Evolutionary conservation across 2,329 filamentous ascomycete genomes (phyloP), one percentile per base, ranked within the genome.

Genomic region (Trichoderma lentiforme): DNA sequence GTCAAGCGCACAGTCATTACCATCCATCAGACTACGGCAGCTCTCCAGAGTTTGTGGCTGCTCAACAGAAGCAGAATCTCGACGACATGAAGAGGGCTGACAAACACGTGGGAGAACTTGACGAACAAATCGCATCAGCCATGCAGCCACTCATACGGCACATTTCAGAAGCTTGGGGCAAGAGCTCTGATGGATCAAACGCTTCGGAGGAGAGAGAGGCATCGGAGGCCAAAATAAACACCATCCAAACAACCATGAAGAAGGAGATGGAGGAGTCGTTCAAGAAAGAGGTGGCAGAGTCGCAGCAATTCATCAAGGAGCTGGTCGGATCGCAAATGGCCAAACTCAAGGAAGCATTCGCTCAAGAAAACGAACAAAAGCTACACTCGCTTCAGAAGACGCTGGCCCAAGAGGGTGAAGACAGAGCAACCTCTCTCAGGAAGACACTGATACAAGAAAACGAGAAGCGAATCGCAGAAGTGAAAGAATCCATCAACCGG

Each of bases 11-110:
- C 3, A 74, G 71, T 15, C 62, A 61, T 4, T 63, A 73, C 1
- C 74, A 63, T 70, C 73, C 73, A 36, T 14, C 69, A 12, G 79
- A 80, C 34, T 78, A 76, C 26, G 26, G 70, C 8, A 76, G 75
- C 8, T 71, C 75, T 11, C 47, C 69, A 7, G 73, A 77, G 0
- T 32, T 78, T 6, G 63, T 77, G 21, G 70, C 65, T 7, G 56
- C 62, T 12, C 73, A 78, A 30, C 64, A 74, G 30, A 73, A 73
- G 4, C 60, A 21, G 11, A 71, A 67, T 18, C 72, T 65, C 30
- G 71, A 72, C 9, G 71, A 75, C 1, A 74, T 51, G 3, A 56
- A 32, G 6, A 75, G 47, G 39, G 74, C n/a, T 24, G 69, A 61
- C 24, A 66, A 71, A 11, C 47, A 66, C 7, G 51, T 76, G 8